Evolutionary conservation across 2,329 filamentous ascomycete species (phyloP).

Genomic region (Neobulgaria alba): DNA sequence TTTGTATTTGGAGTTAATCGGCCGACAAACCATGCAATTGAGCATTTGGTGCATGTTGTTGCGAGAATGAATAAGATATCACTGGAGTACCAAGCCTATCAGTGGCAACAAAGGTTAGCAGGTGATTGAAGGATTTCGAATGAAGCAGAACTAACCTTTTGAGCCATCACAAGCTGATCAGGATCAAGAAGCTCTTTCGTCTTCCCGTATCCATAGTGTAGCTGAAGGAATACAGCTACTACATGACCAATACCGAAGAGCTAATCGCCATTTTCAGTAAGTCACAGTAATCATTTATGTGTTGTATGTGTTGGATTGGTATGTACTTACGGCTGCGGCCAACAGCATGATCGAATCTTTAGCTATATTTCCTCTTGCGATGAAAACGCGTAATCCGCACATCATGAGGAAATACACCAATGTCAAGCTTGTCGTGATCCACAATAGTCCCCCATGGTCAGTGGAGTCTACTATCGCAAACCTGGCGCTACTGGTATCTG

Average conservation of each 20-base stretch:
- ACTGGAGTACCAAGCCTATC: no score
- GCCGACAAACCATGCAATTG: background rate
- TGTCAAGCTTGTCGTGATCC: background rate
- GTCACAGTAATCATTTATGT: no score
- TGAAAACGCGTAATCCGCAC: background rate
- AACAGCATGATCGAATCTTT: background rate
- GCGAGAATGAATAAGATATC: background rate
- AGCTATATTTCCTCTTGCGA: background rate
- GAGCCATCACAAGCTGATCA: background rate
- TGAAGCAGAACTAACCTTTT: no score
- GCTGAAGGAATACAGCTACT: background rate
- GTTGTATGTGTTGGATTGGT: no score
- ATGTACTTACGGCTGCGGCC: background rate
- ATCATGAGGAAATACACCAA: background rate
- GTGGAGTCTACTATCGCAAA: background rate
- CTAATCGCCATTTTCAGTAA: no score
- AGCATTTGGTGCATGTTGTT: background rate
- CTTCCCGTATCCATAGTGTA: background rate
- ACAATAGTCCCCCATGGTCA: background rate
- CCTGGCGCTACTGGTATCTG: background rate
- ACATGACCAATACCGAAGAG: background rate
- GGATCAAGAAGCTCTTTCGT: background rate
- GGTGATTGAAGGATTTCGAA: no score
- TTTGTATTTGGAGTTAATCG: background rate
- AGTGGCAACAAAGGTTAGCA: no score